Conservation (phyloP, 2,329 filamentous ascomycete species). For the Emericellopsis atlantica region DNA sequence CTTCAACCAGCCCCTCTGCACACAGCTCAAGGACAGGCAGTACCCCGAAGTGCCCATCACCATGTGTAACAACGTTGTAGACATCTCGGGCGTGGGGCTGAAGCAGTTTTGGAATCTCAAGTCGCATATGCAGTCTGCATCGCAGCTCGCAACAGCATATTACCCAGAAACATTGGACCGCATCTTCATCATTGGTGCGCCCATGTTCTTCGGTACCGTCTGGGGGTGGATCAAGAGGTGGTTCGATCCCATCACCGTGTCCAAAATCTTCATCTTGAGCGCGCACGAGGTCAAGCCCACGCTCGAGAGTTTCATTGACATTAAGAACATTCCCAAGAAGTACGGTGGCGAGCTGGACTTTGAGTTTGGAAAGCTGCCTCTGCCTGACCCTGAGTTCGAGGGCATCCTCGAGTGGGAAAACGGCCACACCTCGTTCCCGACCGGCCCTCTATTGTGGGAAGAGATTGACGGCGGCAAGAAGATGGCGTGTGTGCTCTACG, state of each 20-base stretch:
- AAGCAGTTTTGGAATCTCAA: conserved; percentile 96
- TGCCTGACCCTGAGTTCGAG: conserved; percentile 51
- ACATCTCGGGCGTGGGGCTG: conserved; percentile 76
- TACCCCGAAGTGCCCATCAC: conserved; percentile 76
- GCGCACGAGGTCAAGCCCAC: conserved; percentile 62
- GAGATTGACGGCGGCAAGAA: conserved; percentile 25
- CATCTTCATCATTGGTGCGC: conserved; percentile 70
- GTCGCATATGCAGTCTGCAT: conserved; percentile 86
- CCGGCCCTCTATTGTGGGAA: conserved; percentile 45
- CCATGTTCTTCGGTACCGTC: conserved; percentile 81
- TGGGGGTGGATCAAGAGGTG: conserved; percentile 94
- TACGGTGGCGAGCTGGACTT: conserved; percentile 85
- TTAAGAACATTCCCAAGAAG: conserved; percentile 71
- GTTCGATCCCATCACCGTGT: conserved; percentile 88
- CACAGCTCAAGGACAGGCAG: conserved; percentile 58
- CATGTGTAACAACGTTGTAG: conserved; percentile 88
- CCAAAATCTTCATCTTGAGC: conserved; percentile 87
- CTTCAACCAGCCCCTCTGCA: conserved; percentile 78
- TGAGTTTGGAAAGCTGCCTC: conserved; percentile 61
- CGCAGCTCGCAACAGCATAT: conserved; percentile 76
- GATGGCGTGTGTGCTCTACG: conserved; percentile 40
- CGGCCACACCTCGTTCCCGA: conserved; percentile 37
- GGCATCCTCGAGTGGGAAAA: conserved; percentile 38
- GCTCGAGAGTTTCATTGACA: conserved; percentile 70
- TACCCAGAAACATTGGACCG: conserved; percentile 80